phyloP scores from a whole-genome alignment of 805 yeast genomes.

The Millerozyma acaciae region DNA sequence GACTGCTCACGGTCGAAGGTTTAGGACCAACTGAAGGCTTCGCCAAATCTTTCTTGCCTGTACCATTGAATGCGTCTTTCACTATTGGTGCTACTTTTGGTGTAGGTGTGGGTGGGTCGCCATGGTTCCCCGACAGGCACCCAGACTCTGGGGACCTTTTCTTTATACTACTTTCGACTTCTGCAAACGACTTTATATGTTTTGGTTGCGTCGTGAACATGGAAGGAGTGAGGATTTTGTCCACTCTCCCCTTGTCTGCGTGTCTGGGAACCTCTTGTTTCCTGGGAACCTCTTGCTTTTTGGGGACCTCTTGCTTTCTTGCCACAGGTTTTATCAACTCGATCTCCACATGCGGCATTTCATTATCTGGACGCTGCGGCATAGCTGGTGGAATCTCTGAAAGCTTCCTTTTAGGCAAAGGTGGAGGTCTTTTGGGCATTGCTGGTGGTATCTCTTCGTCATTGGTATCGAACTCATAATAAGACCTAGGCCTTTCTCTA shows the following conservation, averaged over 20 bases:
- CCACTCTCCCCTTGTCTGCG: too few species aligned
- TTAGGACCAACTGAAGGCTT: too few species aligned
- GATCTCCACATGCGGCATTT: constrained; percentile 8
- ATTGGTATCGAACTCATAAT: not conserved
- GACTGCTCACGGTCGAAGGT: too few species aligned
- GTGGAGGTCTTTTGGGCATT: constrained; percentile 11
- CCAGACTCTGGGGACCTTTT: not conserved
- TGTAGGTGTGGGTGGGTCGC: too few species aligned
- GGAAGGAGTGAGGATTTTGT: too few species aligned
- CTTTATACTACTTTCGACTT: constrained; percentile 17
- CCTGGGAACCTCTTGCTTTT: not conserved
- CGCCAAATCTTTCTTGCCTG: too few species aligned
- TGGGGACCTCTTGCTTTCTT: not conserved
- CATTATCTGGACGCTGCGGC: constrained; percentile 4
- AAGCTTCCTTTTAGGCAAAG: constrained; percentile 9
- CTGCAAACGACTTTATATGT: constrained; percentile 16
- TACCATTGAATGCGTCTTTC: too few species aligned
- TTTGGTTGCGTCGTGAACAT: not conserved
- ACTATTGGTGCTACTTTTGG: too few species aligned
- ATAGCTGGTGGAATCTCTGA: constrained; percentile 3
- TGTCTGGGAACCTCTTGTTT: not conserved
- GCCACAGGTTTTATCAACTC: constrained; percentile 17
- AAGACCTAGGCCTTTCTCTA: constrained; percentile 4
- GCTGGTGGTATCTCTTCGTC: constrained; percentile 7
- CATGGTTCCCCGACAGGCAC: too few species aligned